Evolutionary conservation across 1,284 basidiomycete genomes (phyloP).

Genomic region (Puccinia hordei): DNA sequence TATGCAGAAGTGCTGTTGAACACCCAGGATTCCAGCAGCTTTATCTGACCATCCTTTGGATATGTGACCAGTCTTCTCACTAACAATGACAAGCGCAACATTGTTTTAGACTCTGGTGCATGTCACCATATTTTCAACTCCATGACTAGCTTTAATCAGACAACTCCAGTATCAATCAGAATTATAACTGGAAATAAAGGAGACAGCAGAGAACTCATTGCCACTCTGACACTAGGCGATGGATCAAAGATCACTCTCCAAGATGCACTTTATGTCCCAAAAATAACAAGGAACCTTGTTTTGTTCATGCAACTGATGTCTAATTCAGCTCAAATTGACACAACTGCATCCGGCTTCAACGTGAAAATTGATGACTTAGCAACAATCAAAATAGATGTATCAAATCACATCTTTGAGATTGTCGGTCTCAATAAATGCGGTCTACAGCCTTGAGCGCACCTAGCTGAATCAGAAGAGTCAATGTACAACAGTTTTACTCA

Average conservation of each 20-base stretch:
- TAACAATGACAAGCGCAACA: too few species aligned
- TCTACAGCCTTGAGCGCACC: too few species aligned
- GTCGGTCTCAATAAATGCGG: too few species aligned
- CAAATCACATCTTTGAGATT: background rate
- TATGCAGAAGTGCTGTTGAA: too few species aligned
- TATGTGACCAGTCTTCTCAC: background rate
- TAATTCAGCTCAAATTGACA: too few species aligned
- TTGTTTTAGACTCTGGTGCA: background rate
- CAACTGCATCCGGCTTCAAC: background rate
- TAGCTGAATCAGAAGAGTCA: too few species aligned
- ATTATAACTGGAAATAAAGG: background rate
- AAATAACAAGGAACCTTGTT: background rate
- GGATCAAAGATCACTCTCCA: background rate
- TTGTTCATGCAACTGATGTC: background rate
- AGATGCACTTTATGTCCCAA: conserved; percentile 8
- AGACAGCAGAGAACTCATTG: background rate
- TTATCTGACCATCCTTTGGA: background rate
- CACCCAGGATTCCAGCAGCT: background rate
- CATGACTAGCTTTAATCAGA: too few species aligned
- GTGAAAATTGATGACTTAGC: background rate
- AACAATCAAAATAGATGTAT: background rate
- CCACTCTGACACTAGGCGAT: background rate
- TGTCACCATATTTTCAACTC: conserved; percentile 14
- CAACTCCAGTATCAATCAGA: background rate
- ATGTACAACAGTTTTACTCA: too few species aligned